These are phyloP conservation scores for Aureobasidium sp. DNA, from an alignment of 2,329 filamentous ascomycete genomes.

Conservation along the genomic window DNA sequence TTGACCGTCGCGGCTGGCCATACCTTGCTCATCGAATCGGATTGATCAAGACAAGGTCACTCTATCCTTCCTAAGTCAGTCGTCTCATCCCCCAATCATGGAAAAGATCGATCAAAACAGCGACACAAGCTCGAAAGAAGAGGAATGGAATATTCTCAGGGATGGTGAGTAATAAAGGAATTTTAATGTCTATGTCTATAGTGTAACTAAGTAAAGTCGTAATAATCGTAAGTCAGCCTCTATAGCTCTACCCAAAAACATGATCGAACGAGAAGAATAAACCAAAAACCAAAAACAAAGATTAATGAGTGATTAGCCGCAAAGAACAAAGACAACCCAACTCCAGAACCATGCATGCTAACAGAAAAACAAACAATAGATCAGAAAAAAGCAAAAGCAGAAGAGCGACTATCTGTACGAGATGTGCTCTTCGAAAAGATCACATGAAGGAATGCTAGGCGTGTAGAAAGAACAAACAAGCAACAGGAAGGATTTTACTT, in stretches of 20 bases:
- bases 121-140: not conserved
- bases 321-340: not conserved
- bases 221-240: not conserved
- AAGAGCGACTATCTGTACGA: not conserved
- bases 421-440: not conserved
- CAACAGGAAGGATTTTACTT: not conserved
- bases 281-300: too few species aligned
- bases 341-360: not conserved
- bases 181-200: conserved; percentile 1
- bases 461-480: not conserved
- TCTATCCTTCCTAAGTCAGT: not conserved
- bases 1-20: not conserved
- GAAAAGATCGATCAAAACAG: not conserved
- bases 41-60: not conserved
- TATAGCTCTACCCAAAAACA: not conserved
- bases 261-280: not conserved
- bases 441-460: not conserved
- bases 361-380: not conserved
- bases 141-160: too few species aligned
- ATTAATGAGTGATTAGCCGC: not conserved
- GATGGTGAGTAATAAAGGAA: not conserved
- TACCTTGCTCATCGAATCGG: not conserved
- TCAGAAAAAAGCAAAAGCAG: too few species aligned
- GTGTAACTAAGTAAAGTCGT: not conserved
- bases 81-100: not conserved